Evolutionary conservation across 768 basidiomycete species (phyloP), one percentile per base, ranked within the genome.

Genomic region (Tremella yokohamensis): DNA sequence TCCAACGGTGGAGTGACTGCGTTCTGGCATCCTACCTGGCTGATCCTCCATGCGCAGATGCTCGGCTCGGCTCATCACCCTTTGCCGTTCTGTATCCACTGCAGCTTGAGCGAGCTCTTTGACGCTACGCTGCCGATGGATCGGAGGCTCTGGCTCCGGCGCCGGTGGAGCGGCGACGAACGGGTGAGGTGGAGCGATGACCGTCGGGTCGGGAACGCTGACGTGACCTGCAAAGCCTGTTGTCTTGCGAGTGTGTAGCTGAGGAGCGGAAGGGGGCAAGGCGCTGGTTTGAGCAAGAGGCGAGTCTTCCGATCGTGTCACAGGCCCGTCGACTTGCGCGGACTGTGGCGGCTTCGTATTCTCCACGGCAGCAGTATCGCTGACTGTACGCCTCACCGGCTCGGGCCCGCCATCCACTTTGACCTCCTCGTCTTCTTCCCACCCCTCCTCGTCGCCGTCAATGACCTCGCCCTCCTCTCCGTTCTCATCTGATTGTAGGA

Each of bases 201-300:
- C 55, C 3, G 38, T 29, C 6, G 70, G 65, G 56, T 72, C 70
- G 8, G 66, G 65, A 3, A 55, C 57, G 26, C 57, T 62, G 6
- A 63, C 55, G 3, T 63, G 26, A 13, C 70, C 70, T 18, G 68
- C 61, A 45, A 69, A 72, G 6, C 70, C 70, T 0, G 63, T 69
- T 1, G 65, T 69, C 34, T 48, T 2, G 38, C 55, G 57, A 11
- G 63, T 65, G 2, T 58, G 39, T n/a, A 55, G 53, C 1, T 55
- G 51, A 37, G 52, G 44, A 6, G 57, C 38, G 1, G 37, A 53
- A 20, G 44, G 42, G 42, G 22, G 42, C 22, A 22, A 16, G 42
- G 42, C 42, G 42, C 29, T 45, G 22, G 22, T 22, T 16, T n/a
- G 25, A 20, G 34, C 38, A 40, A 47, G 40, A 15, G 48, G 54